Percentiles rank a stretch among this genome's conserved stretches.
These are phyloP conservation scores for Aspergillus terreus DNA, from an alignment of 2,329 filamentous ascomycete genomes.

Conservation along the genomic window DNA sequence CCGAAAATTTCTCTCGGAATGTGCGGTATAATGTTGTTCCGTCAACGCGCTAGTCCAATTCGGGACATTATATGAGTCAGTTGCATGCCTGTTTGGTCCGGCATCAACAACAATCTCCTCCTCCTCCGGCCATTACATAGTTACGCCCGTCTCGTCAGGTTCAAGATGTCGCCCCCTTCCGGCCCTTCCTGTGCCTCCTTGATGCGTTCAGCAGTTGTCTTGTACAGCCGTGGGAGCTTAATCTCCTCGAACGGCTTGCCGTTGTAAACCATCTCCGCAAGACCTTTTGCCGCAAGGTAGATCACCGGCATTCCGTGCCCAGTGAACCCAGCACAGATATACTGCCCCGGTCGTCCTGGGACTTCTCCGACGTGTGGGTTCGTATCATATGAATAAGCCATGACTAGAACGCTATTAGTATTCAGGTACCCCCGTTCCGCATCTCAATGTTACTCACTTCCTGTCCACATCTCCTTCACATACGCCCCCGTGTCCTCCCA, in stretches of 20 bases:
- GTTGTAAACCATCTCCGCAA: slow-evolving; percentile 54
- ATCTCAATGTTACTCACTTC: slow-evolving; percentile 19
- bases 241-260: slow-evolving; percentile 26
- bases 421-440: background rate
- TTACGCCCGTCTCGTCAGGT: background rate
- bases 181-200: slow-evolving; percentile 12
- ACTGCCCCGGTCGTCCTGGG: slow-evolving; percentile 48
- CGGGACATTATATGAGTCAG: background rate
- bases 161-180: slow-evolving; percentile 16
- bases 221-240: slow-evolving; percentile 31
- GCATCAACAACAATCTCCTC: background rate
- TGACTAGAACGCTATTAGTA: slow-evolving; percentile 31
- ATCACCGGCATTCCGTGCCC: slow-evolving; percentile 67
- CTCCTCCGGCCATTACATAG: background rate
- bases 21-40: background rate
- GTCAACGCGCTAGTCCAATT: background rate
- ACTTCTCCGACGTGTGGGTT: slow-evolving; percentile 52
- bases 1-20: background rate
- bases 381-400: slow-evolving; percentile 52
- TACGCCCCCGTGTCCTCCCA: slow-evolving; percentile 35
- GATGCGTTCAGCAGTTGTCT: slow-evolving; percentile 24
- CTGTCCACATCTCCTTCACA: slow-evolving; percentile 35
- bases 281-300: slow-evolving; percentile 56
- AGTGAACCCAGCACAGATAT: slow-evolving; percentile 60
- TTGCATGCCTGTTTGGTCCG: background rate